Evolutionary conservation across 345 rosid genomes (phyloP), one percentile per base, ranked within the genome.

Genomic region (Sisymbrium irio): DNA sequence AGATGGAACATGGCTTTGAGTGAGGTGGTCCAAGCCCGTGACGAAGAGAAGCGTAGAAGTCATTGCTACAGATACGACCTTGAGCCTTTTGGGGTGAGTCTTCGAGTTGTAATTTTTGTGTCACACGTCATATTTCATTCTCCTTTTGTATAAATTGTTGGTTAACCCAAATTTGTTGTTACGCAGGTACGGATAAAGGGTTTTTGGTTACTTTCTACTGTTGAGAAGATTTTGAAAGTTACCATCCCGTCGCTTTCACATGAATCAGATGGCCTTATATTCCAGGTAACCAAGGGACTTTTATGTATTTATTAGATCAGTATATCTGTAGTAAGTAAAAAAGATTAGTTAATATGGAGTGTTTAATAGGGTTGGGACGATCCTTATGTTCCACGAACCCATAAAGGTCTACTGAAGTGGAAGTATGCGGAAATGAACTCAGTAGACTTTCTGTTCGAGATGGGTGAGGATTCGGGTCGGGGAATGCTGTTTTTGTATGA

Each of bases 361-460:
- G n/a, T 19, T 53, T 6, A 46, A 27, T 73, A 95, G 98, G 98
- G 96, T 45, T 95, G 99, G 99, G 99, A 95, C 73, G 99, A 95
- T 84, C 96, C 97, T 20, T 95, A 95, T 14, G 84, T 87, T 77
- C 91, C 99, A n/a, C 88, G 92, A 50, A 89, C 98, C 3, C 96
- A 95, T 71, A 90, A 92, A 83, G 98, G 98, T 54, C 96, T 95
- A 41, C 69, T 95, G 78, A 95, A 95, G 87, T 95, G 99, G 99
- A 95, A 95, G 75, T 95, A 95, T 83, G 87, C 97, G 25, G 85
- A 84, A 56, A 76, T 90, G 98, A 95, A 95, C 83, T 95, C 97
- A 0, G 91, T 95, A 12, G 99, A 95, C 81, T 92, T 92, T 83
- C 82, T 87, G 42, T 95, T 80, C 72, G 97, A 92, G 97, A 96